phyloP scores from a whole-genome alignment of 352 stramenopile genomes.

The Elongisporangium anandrum region DNA sequence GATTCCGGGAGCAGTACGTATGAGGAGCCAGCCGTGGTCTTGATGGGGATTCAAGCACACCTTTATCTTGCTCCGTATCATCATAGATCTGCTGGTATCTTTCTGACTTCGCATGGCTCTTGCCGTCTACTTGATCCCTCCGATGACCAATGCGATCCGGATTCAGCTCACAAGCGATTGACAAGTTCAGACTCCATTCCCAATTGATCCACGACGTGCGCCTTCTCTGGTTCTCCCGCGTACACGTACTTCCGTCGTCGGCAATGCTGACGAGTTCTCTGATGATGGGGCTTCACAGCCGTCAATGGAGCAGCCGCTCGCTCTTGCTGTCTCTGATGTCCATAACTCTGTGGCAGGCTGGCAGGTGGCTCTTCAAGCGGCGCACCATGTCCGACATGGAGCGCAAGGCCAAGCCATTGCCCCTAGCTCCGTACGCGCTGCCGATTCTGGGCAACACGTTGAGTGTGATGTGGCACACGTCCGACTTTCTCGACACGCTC shows the following conservation, averaged over 20 bases:
- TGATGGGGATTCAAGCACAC: too few relatives aligned
- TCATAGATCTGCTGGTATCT: too few relatives aligned
- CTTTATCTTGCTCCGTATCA: too few relatives aligned
- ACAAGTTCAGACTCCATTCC: background rate
- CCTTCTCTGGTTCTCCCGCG: background rate
- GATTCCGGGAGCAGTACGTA: too few relatives aligned
- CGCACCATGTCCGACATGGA: conserved; percentile 3
- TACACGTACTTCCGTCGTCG: background rate
- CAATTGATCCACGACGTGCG: background rate
- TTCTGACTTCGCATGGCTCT: too few relatives aligned
- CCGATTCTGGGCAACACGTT: conserved; percentile 40
- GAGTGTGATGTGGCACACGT: conserved; percentile 24
- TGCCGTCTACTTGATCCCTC: background rate
- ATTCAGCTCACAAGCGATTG: background rate
- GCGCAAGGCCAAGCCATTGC: conserved; percentile 5
- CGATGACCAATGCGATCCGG: background rate
- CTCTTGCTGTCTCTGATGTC: conserved; percentile 5
- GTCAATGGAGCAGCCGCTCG: background rate
- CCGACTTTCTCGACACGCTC: conserved; percentile 39
- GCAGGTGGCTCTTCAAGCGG: conserved; percentile 2
- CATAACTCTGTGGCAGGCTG: conserved; percentile 9
- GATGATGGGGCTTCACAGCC: background rate
- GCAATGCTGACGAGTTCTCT: background rate
- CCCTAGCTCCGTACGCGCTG: conserved; percentile 21
- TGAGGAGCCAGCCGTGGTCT: too few relatives aligned